Evolutionary conservation across 2,329 filamentous ascomycete species (phyloP).

Genomic region (Talaromyces sp.): DNA sequence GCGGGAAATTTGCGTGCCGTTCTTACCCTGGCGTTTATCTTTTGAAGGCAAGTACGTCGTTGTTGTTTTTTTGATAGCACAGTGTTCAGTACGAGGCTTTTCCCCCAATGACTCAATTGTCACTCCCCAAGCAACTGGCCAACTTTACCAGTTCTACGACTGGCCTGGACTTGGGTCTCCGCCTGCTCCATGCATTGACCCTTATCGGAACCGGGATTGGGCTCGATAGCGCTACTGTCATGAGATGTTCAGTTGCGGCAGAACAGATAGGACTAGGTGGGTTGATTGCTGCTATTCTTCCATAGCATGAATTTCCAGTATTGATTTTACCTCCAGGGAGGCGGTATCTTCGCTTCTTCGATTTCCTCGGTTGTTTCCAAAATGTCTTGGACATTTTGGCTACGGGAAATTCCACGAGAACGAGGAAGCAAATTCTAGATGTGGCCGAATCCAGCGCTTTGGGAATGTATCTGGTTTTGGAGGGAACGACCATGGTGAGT

Average conservation of each 20-base stretch:
- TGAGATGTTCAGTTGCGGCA: slow-evolving; percentile 4
- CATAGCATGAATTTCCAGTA: not conserved
- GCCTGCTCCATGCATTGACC: slow-evolving; percentile 16
- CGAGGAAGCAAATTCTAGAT: not conserved
- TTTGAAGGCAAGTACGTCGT: not conserved
- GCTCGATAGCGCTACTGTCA: not conserved
- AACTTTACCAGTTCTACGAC: slow-evolving; percentile 19
- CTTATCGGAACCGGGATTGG: slow-evolving; percentile 12
- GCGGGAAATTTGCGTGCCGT: not conserved
- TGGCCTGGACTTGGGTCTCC: slow-evolving; percentile 19
- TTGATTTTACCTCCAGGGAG: not conserved
- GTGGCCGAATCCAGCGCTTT: slow-evolving; percentile 5
- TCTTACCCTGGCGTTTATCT: not conserved
- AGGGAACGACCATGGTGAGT: slow-evolving; percentile 6
- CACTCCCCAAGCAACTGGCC: slow-evolving; percentile 16
- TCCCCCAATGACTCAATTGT: not conserved
- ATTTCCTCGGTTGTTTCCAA: slow-evolving; percentile 7
- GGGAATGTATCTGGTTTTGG: slow-evolving; percentile 9
- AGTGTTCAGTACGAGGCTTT: not conserved
- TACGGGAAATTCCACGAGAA: not conserved
- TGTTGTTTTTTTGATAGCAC: not conserved
- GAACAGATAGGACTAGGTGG: slow-evolving; percentile 5
- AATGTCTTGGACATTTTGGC: slow-evolving; percentile 2
- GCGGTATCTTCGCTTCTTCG: slow-evolving; percentile 7
- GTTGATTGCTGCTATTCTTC: not conserved